Conservation (phyloP, 805 yeast species). For the Candida schatavii region DNA sequence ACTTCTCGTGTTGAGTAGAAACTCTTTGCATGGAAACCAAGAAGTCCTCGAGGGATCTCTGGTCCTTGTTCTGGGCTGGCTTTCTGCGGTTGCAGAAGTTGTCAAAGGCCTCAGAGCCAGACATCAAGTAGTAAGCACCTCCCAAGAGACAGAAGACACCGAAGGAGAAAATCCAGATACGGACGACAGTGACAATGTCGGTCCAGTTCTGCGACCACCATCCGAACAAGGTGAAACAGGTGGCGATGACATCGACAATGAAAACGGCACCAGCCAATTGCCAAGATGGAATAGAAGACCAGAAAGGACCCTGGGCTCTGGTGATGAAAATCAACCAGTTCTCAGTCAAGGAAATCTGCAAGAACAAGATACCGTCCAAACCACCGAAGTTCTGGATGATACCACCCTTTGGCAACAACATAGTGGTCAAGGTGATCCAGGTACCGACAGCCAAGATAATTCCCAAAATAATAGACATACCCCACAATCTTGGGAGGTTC, state of each 20-base stretch:
- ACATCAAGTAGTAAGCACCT: conserved; percentile 94
- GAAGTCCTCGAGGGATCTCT: conserved; percentile 79
- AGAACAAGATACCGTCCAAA: conserved; percentile 87
- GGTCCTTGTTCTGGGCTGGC: conserved; percentile 49
- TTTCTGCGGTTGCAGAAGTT: conserved; percentile 82
- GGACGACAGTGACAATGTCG: conserved; percentile 90
- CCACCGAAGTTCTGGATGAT: conserved; percentile 95
- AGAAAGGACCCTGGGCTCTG: conserved; percentile 97
- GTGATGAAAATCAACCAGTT: conserved; percentile 97
- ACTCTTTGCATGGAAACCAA: conserved; percentile 85
- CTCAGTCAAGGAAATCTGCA: conserved; percentile 92
- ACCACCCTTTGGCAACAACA: conserved; percentile 90
- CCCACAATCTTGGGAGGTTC: conserved; percentile 97
- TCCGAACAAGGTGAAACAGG: conserved; percentile 90
- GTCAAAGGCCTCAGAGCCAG: conserved; percentile 75
- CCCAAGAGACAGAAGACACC: conserved; percentile 96
- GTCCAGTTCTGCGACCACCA: conserved; percentile 99
- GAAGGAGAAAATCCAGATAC: conserved; percentile 93
- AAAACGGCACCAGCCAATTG: conserved; percentile 93
- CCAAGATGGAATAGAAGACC: conserved; percentile 97
- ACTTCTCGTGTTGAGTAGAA: conserved; percentile 85
- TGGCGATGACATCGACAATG: conserved; percentile 85
- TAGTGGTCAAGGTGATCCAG: conserved; percentile 93
- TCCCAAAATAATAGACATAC: conserved; percentile 90
- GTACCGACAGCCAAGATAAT: conserved; percentile 83